Evolutionary conservation across 2,329 filamentous ascomycete species (phyloP), one percentile per base, ranked within the genome.

Genomic region (Epicoccum sorghinum): DNA sequence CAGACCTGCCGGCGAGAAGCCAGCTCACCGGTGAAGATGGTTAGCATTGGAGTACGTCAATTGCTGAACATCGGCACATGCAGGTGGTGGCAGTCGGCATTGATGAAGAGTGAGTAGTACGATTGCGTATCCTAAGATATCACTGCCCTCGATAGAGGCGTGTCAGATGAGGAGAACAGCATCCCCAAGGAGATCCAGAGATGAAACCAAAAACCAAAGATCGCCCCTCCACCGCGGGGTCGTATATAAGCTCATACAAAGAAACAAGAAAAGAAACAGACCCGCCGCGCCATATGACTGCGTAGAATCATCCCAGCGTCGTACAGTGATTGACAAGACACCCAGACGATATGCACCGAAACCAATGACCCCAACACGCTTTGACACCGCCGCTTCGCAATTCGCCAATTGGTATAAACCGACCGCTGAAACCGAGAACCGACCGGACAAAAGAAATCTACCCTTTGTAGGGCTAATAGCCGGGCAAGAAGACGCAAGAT

Each of bases 321-420:
- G 67, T 75, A 74, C 71, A 75, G 65, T 67, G 64, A 55, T 64
- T 64, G 59, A 52, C 61, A 45, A 71, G 66, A 69, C 66, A 68
- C 61, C 59, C 67, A 58, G 58, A 62, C 61, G 60, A 69, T 61
- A 73, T 72, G 70, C 70, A 69, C 62, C 70, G 53, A 62, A 67
- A 67, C 65, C 64, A 61, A 64, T 58, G 55, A 68, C 62, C 69
- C 55, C 57, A 60, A 65, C 64, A 64, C 62, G 59, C 62, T 64
- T 61, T 61, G 69, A 73, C 72, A 74, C 71, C 71, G 59, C 65
- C 69, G 71, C 71, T 74, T 72, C 70, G 68, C 70, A 71, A 60
- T 64, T 67, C 68, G 67, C 72, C 61, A 60, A 67, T 66, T 75
- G 73, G 73, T 75, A 75, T 75, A 74, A 71, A 74, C 71, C 71